phyloP scores from a whole-genome alignment of 768 basidiomycete species.

The Russula olivacea region DNA sequence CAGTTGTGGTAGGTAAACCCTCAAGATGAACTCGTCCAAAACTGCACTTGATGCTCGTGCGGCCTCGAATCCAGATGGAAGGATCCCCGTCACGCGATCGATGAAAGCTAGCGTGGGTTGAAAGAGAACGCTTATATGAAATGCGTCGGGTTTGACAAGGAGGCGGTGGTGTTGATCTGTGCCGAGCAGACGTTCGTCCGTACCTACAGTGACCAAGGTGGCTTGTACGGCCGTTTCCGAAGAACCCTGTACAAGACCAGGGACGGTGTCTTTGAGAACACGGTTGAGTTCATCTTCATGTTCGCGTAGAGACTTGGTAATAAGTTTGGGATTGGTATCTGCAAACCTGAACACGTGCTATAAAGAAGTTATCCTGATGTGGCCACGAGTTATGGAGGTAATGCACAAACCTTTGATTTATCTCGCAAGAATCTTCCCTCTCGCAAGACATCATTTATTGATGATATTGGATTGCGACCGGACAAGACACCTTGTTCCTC shows the following conservation, averaged over 20 bases:
- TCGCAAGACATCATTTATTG: slow-evolving; percentile 89
- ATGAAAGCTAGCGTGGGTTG: slow-evolving; percentile 88
- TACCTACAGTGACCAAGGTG: slow-evolving; percentile 52
- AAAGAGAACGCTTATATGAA: slow-evolving; percentile 92
- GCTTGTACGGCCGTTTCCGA: slow-evolving; percentile 59
- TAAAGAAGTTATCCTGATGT: background rate
- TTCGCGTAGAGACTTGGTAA: slow-evolving; percentile 57
- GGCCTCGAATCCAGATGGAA: slow-evolving; percentile 68
- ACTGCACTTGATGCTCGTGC: slow-evolving; percentile 63
- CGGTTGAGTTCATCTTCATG: slow-evolving; percentile 84
- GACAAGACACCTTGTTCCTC: slow-evolving; percentile 76
- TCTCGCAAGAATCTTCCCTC: slow-evolving; percentile 78
- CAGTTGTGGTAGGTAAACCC: slow-evolving; percentile 88
- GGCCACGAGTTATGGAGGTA: background rate
- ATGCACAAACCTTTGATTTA: slow-evolving; percentile 56
- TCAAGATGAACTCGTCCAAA: slow-evolving; percentile 88
- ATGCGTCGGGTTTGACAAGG: slow-evolving; percentile 85
- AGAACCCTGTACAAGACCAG: slow-evolving; percentile 77
- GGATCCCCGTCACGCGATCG: slow-evolving; percentile 57
- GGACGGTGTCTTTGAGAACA: slow-evolving; percentile 85
- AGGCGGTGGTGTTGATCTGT: slow-evolving; percentile 76
- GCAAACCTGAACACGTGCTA: slow-evolving; percentile 87
- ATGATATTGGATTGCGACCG: slow-evolving; percentile 82
- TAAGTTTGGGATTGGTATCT: slow-evolving; percentile 77
- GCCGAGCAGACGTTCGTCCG: slow-evolving; percentile 70